Conservation (phyloP, 352 stramenopile genomes). For the Pythium dissimile region DNA sequence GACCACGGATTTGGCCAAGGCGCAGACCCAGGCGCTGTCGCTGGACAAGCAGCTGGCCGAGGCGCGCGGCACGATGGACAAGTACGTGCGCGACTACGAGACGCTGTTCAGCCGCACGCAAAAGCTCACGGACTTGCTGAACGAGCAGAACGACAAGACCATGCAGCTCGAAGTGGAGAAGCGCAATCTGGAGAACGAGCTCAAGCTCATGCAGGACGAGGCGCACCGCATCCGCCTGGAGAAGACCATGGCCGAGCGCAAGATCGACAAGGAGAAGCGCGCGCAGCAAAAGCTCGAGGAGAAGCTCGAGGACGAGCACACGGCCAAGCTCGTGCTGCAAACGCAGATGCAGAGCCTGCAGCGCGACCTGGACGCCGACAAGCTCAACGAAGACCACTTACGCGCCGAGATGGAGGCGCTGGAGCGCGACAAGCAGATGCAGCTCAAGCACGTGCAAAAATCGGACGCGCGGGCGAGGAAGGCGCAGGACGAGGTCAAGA, state of each 20-base stretch:
- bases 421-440: slow-evolving; percentile 86
- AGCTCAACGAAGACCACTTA: slow-evolving; percentile 70
- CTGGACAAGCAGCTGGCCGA: slow-evolving; percentile 89
- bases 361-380: slow-evolving; percentile 75
- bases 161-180: slow-evolving; percentile 81
- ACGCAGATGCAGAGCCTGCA: slow-evolving; percentile 83
- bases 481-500: slow-evolving; percentile 88
- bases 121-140: slow-evolving; percentile 91
- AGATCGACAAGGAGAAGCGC: slow-evolving; percentile 85
- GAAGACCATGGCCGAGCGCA: slow-evolving; percentile 88
- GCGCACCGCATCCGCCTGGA: slow-evolving; percentile 83
- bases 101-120: slow-evolving; percentile 87
- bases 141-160: slow-evolving; percentile 89
- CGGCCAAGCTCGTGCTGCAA: slow-evolving; percentile 75
- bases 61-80: slow-evolving; percentile 87
- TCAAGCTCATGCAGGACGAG: slow-evolving; percentile 85
- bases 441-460: slow-evolving; percentile 78
- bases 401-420: slow-evolving; percentile 76
- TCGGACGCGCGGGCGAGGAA: slow-evolving; percentile 85
- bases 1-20: slow-evolving; percentile 45
- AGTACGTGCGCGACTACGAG: slow-evolving; percentile 93
- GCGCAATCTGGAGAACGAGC: slow-evolving; percentile 76
- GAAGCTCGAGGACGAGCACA: slow-evolving; percentile 90
- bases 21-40: slow-evolving; percentile 64
- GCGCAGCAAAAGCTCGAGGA: slow-evolving; percentile 88